A percentile compares a stretch with the other conserved stretches of the same genome.
Conservation (phyloP, 345 rosid species). For the Eucalyptus shirleyi region DNA sequence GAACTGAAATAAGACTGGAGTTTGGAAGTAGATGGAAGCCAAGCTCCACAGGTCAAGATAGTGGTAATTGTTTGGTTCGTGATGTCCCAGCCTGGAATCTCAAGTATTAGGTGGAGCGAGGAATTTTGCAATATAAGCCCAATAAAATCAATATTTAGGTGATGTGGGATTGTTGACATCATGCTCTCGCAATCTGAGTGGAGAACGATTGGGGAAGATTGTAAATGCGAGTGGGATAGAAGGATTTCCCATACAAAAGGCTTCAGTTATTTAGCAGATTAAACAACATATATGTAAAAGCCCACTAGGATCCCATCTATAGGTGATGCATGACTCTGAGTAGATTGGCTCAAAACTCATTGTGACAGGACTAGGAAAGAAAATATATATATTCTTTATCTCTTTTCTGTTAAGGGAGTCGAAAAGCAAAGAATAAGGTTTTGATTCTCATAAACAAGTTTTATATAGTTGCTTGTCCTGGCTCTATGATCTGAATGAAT, state of each 20-base stretch:
- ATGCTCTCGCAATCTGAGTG: background rate
- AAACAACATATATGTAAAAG: background rate
- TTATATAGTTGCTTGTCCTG: background rate
- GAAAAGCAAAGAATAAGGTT: background rate
- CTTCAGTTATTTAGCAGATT: background rate
- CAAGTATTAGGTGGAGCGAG: background rate
- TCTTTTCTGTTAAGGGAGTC: background rate
- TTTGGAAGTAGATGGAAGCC: background rate
- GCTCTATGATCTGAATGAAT: background rate
- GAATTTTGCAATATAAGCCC: background rate
- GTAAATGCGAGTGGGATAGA: background rate
- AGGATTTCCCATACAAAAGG: background rate
- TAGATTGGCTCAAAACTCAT: background rate
- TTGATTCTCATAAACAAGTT: background rate
- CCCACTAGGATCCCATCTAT: background rate
- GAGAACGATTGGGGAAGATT: background rate
- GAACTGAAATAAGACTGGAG: background rate
- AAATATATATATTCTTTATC: background rate
- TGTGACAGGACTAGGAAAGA: background rate
- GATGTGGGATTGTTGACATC: background rate
- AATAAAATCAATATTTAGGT: background rate
- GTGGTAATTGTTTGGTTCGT: background rate
- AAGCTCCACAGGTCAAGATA: background rate
- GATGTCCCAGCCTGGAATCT: background rate
- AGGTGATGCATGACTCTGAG: background rate